Evolutionary conservation across 306 rosid genomes (phyloP), one percentile per base, ranked within the genome.

Genomic region (Sphenostylis stenocarpa): DNA sequence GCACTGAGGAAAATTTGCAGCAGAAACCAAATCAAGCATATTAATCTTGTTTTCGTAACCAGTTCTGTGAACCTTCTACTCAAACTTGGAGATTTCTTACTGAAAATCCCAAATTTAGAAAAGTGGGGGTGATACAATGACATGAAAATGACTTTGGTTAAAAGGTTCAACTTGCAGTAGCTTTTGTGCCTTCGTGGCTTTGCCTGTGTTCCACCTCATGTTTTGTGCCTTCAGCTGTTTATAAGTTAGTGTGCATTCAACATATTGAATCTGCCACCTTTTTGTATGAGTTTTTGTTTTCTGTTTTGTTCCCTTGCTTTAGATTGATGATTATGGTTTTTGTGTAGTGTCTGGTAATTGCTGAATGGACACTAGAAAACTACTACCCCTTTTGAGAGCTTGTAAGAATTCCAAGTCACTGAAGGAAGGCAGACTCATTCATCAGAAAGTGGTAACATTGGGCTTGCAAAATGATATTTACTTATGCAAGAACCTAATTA

Each of bases 371-470:
- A 44, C 79, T 7, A 55, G 85, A 69, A 84, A 80, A 70, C 77
- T 93, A 2, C 55, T 85, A 21, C 77, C 79, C 79, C 82, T 90
- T 52, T 84, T 91, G 64, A 86, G 80, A 83, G 77, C 67, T 58
- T 84, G 87, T 75, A 55, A 78, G 36, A 79, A 26, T 76, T 89
- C 85, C 78, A 88, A 85, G 70, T 85, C 87, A 8, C 28, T 82
- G 66, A 79, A 77, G 61, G 88, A 81, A 81, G 93, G 90, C 70
- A 89, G 75, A 80, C 87, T 86, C 63, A 55, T 91, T 48, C 96
- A 89, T 82, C 90, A 93, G 44, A 90, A 84, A 84, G 75, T 87
- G 20, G 34, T 93, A 20, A 86, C 90, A 76, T 81, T 67, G 3
- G 96, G 98, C 73, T 78, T 87, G 67, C 90, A 79, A 21, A 72